phyloP scores from a whole-genome alignment of 2,329 filamentous ascomycete species.

The Botrytis elliptica region DNA sequence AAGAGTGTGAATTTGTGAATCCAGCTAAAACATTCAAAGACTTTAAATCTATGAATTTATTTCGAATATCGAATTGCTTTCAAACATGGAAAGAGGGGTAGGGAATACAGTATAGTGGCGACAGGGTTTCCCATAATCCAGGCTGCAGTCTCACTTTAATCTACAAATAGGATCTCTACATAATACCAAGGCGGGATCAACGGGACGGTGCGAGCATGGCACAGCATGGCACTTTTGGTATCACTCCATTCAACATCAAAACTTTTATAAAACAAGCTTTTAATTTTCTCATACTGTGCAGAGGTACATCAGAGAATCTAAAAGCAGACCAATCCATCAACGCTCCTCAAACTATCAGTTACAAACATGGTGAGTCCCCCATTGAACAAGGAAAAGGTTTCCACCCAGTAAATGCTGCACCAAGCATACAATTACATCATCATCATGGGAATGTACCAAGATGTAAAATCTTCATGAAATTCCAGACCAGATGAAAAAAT shows the following conservation, averaged over 20 bases:
- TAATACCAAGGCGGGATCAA: constrained; percentile 9
- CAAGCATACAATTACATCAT: constrained; percentile 38
- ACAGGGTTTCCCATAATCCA: not conserved
- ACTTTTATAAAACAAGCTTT: constrained; percentile 10
- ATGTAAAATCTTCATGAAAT: constrained; percentile 26
- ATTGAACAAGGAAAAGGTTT: constrained; percentile 17
- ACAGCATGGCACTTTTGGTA: not conserved
- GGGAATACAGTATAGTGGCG: not conserved
- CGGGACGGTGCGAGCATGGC: not conserved
- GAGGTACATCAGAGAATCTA: constrained; percentile 33
- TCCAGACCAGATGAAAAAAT: constrained; percentile 29
- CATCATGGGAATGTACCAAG: constrained; percentile 30
- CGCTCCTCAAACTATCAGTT: constrained; percentile 35
- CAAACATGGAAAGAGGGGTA: not conserved
- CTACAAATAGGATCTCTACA: not conserved
- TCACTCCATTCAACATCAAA: not conserved
- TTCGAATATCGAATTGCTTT: not conserved
- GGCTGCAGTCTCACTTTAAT: not conserved
- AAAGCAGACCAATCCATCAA: constrained; percentile 30
- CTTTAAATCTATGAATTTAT: not conserved
- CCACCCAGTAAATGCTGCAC: constrained; percentile 29
- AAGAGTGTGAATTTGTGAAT: not conserved
- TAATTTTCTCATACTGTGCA: constrained; percentile 15
- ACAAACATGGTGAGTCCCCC: constrained; percentile 29
- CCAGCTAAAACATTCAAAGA: not conserved